A percentile compares a stretch with the other conserved stretches of the same genome.
Evolutionary conservation across 768 basidiomycete species (phyloP).

Genomic region (Lentinula aciculospora): DNA sequence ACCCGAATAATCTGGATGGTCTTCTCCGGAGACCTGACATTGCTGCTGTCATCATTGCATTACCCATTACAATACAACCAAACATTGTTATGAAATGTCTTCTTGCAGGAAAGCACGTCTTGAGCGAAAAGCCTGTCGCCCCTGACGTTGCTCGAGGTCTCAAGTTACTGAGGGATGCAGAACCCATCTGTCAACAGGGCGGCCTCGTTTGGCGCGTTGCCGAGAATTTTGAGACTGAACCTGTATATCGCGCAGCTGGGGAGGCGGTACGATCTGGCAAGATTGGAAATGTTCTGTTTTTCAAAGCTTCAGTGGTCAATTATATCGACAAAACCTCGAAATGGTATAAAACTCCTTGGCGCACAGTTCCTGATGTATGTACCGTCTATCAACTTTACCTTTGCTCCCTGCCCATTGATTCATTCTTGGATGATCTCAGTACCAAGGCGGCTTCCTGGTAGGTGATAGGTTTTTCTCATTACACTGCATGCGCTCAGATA

Average conservation of each 20-base stretch:
- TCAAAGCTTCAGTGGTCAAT: constrained; percentile 48
- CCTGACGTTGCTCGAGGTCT: constrained; percentile 61
- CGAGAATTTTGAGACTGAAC: constrained; percentile 72
- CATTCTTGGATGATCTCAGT: constrained; percentile 28
- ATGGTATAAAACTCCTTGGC: constrained; percentile 83
- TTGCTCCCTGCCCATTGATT: neutral
- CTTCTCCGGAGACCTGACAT: constrained; percentile 69
- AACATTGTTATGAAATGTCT: constrained; percentile 56
- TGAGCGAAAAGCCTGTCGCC: constrained; percentile 86
- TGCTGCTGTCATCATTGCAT: constrained; percentile 62
- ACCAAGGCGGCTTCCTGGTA: constrained; percentile 80
- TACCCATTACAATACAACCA: constrained; percentile 77
- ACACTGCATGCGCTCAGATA: constrained; percentile 4
- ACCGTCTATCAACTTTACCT: neutral
- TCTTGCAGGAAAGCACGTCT: constrained; percentile 78
- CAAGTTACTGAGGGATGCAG: constrained; percentile 59
- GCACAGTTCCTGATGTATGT: constrained; percentile 72
- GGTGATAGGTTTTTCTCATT: constrained; percentile 20
- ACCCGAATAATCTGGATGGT: constrained; percentile 42
- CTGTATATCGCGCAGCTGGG: constrained; percentile 44
- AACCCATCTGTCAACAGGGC: constrained; percentile 50
- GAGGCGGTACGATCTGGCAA: constrained; percentile 48
- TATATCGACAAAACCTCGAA: constrained; percentile 57
- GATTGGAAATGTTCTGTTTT: constrained; percentile 70
- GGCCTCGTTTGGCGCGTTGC: constrained; percentile 78